Base-by-base conservation (phyloP, 805 yeast species). In the Kodamaea neixiangensis region DNA sequence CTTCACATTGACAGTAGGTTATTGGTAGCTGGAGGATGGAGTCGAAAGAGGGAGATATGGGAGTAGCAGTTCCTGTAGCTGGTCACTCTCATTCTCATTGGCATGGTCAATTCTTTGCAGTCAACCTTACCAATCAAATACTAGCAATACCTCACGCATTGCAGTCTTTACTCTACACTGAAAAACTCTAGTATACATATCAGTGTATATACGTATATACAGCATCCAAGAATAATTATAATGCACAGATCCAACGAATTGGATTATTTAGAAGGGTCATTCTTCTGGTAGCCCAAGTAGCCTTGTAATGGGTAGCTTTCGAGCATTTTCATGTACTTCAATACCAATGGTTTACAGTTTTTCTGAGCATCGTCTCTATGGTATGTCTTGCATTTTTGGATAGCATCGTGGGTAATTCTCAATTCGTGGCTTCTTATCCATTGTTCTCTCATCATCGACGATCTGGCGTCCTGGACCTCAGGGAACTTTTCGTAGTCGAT, bases 221-320 rank as follows among this genome's bases (percentile, higher is more conserved):
- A 33, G 31, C 25, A 34, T 37, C 25, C 43, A 21, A 34, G 29
- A 44, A 45, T 15, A 34, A 19, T 20, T 19, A 29, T 40, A 47
- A 47, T 47, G 49, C 49, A 47, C 20, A 33, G 29, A 31, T 44
- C 38, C 47, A 10, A 35, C 19, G 39, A 14, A 34, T 44, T 34
- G 41, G 10, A 35, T 33, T 73, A 86, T 73, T 87, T 86, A 34
- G 88, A 76, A 42, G 93, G 94, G 65, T 88, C 96, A 71, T 88
- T 88, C 79, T 89, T 86, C 74, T 89, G 96, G 73, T 88, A 87
- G n/a, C 90, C 93, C 64, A 84, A 73, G 71, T 78, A 87, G 41
- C 96, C 96, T 58, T 81, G 79, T 53, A 86, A 78, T 58, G 83
- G 80, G 58, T 86, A 80, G 46, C 78, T 70, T 50, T 89, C 92